phyloP scores from a whole-genome alignment of 108 stramenopile species.

The Cylindrotheca fusiformis region DNA sequence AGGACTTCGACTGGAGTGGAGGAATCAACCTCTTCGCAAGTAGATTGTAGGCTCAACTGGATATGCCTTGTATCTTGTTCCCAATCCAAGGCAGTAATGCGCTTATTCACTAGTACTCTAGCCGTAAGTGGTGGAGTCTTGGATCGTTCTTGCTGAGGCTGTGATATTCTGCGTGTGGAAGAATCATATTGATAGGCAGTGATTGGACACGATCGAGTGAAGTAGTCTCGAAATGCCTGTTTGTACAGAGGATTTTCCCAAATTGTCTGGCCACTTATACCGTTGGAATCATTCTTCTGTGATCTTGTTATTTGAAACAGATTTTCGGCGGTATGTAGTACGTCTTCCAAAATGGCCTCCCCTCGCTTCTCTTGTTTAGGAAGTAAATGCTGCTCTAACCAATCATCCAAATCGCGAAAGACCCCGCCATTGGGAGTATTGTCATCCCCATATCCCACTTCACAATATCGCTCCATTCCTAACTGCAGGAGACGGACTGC shows the following conservation, averaged over 20 bases:
- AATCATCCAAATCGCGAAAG: constrained; percentile 79
- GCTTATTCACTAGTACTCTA: constrained; percentile 50
- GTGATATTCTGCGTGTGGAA: not conserved
- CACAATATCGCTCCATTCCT: constrained; percentile 51
- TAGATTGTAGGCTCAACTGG: constrained; percentile 27
- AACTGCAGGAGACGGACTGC: constrained; percentile 75
- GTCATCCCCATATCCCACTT: constrained; percentile 86
- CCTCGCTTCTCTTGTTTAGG: not conserved
- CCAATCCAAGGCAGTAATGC: constrained; percentile 72
- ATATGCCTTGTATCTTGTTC: constrained; percentile 79
- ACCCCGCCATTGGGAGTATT: constrained; percentile 76
- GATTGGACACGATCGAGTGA: constrained; percentile 49
- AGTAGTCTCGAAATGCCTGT: constrained; percentile 52
- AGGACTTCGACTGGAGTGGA: constrained; percentile 13
- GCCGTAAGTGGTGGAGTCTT: constrained; percentile 36
- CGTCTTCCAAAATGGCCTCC: not conserved
- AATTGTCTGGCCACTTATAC: not conserved
- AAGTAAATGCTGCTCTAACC: constrained; percentile 52
- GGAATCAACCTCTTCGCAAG: not conserved
- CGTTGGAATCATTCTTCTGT: not conserved
- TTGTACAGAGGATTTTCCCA: constrained; percentile 36
- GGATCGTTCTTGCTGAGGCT: not conserved
- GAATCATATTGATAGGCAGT: constrained; percentile 66
- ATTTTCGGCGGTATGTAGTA: not conserved
- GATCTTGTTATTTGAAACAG: constrained; percentile 3